A percentile compares a stretch with the other conserved stretches of the same genome.
Conservation (phyloP, 116 monocot species). For the Phalaenopsis hybrid region DNA sequence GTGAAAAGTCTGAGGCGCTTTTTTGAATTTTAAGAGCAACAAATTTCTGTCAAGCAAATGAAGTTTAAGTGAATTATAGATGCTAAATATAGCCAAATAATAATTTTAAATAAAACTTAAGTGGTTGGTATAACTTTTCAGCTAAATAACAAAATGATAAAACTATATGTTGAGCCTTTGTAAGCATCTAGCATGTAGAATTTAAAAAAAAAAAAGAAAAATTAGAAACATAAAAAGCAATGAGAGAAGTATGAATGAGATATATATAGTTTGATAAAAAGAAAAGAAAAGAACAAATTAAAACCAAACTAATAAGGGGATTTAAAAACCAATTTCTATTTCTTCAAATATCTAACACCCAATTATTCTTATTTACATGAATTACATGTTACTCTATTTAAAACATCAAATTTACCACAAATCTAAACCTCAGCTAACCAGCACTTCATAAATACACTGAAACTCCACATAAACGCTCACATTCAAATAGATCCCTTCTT, state of each 20-base stretch:
- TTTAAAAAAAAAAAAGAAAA: background rate
- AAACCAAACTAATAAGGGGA: background rate
- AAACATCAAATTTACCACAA: too few species aligned
- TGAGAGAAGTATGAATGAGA: background rate
- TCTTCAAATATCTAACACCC: too few species aligned
- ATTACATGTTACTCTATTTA: too few species aligned
- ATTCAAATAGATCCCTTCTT: too few species aligned
- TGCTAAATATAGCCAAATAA: background rate
- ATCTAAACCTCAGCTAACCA: too few species aligned
- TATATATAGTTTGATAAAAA: background rate
- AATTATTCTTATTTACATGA: too few species aligned
- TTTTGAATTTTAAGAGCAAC: constrained; percentile 73
- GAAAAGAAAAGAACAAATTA: background rate
- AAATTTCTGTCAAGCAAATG: constrained; percentile 26
- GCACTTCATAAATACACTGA: too few species aligned
- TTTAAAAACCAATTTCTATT: too few species aligned
- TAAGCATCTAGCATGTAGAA: background rate
- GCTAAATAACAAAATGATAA: background rate
- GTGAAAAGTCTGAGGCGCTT: constrained; percentile 43
- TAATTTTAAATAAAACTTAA: background rate
- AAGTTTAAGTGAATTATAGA: background rate
- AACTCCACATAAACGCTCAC: too few species aligned
- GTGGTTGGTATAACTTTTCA: background rate
- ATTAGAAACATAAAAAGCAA: background rate
- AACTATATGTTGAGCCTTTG: background rate